Percentiles rank a stretch among this genome's conserved stretches.
phyloP scores from a whole-genome alignment of 2,329 filamentous ascomycete genomes.

The Periconia macrospinosa region DNA sequence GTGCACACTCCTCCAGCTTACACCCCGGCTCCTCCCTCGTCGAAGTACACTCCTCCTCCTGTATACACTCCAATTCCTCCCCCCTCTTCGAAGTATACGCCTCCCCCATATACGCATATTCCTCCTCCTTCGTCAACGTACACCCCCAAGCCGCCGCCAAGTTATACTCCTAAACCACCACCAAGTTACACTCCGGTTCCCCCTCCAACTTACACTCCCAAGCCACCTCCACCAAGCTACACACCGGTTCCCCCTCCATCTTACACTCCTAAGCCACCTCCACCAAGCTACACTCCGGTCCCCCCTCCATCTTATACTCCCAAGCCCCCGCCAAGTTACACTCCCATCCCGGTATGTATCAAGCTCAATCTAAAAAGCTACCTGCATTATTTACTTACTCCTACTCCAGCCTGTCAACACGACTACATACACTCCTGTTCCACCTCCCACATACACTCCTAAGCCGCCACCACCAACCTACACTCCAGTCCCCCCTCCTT shows the following conservation, averaged over 20 bases:
- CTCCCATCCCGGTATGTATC: neutral
- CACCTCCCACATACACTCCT: neutral
- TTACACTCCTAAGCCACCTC: conserved; percentile 1
- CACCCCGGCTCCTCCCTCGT: neutral
- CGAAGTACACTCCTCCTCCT: conserved; percentile 1
- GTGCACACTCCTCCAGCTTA: conserved; percentile 9
- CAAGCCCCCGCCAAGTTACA: neutral
- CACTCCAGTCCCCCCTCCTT: neutral
- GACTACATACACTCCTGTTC: neutral
- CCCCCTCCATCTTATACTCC: neutral
- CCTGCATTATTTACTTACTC: neutral
- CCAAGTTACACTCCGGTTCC: neutral
- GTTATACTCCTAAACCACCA: neutral
- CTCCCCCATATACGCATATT: neutral
- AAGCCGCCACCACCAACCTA: neutral
- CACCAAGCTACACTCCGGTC: neutral
- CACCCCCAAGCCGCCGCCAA: neutral
- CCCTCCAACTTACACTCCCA: neutral
- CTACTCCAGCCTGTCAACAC: neutral
- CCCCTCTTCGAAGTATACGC: neutral
- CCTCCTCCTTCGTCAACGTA: neutral
- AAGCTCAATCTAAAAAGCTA: neutral
- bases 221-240: neutral
- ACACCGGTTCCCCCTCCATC: neutral
- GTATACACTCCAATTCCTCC: neutral